A percentile compares a stretch with the other conserved stretches of the same genome.
These are phyloP conservation scores for Boletus subcaerulescens DNA, from an alignment of 768 basidiomycete species.

Conservation along the genomic window DNA sequence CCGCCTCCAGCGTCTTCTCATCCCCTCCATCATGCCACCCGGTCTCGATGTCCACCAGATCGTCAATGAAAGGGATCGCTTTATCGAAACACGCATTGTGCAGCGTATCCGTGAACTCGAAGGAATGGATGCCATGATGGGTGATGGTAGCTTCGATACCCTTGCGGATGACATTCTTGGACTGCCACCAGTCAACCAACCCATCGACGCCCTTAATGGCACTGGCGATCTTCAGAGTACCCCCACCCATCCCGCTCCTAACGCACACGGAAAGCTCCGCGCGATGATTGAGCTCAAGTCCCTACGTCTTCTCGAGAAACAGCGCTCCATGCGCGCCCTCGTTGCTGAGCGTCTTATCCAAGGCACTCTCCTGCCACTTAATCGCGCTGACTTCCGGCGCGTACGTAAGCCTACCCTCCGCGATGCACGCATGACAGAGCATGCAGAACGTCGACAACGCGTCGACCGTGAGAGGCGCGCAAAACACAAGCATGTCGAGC, in stretches of 20 bases:
- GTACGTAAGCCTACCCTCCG: conserved; percentile 81
- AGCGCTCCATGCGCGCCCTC: conserved; percentile 79
- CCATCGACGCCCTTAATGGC: conserved; percentile 32
- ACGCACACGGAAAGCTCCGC: conserved; percentile 76
- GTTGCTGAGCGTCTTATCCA: conserved; percentile 87
- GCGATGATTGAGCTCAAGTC: conserved; percentile 93
- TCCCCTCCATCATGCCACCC: conserved; percentile 86
- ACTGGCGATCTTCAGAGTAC: conserved; percentile 26
- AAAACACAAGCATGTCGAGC: conserved; percentile 95
- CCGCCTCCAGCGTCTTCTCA: conserved; percentile 72
- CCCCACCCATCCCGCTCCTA: conserved; percentile 49
- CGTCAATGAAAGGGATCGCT: conserved; percentile 88
- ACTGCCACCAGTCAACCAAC: neutral
- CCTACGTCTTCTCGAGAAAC: conserved; percentile 85
- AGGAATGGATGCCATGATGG: conserved; percentile 72
- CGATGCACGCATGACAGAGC: conserved; percentile 87
- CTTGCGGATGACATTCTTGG: conserved; percentile 38
- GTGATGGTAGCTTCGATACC: conserved; percentile 67
- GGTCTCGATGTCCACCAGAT: conserved; percentile 93
- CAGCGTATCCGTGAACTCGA: conserved; percentile 90
- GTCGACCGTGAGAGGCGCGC: conserved; percentile 89
- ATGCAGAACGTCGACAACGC: conserved; percentile 87
- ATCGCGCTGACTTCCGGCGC: conserved; percentile 88
- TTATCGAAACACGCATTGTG: conserved; percentile 82
- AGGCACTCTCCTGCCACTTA: conserved; percentile 84